phyloP scores from a whole-genome alignment of 768 basidiomycete genomes.

The Gloeopeniophorella convolvens region DNA sequence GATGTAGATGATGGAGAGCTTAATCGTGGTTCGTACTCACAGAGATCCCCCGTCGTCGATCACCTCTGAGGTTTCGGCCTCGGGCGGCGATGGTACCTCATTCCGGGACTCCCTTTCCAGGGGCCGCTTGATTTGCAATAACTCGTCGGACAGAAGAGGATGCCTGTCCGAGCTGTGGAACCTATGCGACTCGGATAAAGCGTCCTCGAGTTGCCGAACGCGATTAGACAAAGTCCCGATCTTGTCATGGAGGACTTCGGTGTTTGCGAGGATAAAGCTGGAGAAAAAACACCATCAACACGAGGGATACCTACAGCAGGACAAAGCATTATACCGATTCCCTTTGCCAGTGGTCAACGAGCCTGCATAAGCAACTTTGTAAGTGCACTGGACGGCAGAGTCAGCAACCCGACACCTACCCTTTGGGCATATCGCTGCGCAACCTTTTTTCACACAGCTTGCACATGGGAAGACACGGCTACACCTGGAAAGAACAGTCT shows the following conservation, averaged over 20 bases:
- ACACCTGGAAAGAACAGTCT: slow-evolving; percentile 35
- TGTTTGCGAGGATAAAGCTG: slow-evolving; percentile 68
- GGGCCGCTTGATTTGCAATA: slow-evolving; percentile 61
- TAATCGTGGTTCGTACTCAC: slow-evolving; percentile 29
- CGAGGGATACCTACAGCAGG: slow-evolving; percentile 15
- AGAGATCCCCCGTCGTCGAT: slow-evolving; percentile 62
- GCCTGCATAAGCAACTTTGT: slow-evolving; percentile 34
- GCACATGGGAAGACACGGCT: slow-evolving; percentile 59
- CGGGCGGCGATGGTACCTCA: slow-evolving; percentile 25
- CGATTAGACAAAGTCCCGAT: slow-evolving; percentile 53
- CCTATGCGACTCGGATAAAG: slow-evolving; percentile 47
- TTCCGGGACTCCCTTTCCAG: slow-evolving; percentile 52
- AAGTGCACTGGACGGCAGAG: not conserved
- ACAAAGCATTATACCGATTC: slow-evolving; percentile 42
- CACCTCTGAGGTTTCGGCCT: slow-evolving; percentile 45
- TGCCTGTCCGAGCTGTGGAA: slow-evolving; percentile 43
- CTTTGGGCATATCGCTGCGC: slow-evolving; percentile 58
- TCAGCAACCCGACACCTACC: slow-evolving; percentile 30
- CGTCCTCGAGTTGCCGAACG: slow-evolving; percentile 65
- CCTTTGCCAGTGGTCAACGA: slow-evolving; percentile 70
- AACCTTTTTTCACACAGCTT: slow-evolving; percentile 35
- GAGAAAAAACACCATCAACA: not conserved
- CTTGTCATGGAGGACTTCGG: slow-evolving; percentile 63
- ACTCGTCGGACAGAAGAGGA: slow-evolving; percentile 53
- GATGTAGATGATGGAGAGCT: slow-evolving; percentile 19